Conservation (phyloP, 352 stramenopile genomes). For the Phytophthora multivora region DNA sequence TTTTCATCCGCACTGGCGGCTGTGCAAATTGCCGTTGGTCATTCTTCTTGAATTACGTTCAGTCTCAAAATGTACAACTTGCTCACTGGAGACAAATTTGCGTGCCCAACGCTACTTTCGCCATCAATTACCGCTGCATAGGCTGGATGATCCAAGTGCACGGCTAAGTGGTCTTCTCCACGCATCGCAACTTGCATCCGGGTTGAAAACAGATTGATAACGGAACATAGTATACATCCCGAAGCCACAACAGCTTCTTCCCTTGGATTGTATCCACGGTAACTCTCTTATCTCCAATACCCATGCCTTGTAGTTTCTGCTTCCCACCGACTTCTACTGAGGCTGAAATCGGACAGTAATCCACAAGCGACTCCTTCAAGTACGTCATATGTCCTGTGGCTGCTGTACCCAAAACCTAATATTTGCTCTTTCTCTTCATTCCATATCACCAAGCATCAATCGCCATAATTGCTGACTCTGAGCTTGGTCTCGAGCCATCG, state of each 20-base stretch:
- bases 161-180: neutral
- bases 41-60: neutral
- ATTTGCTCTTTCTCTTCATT: neutral
- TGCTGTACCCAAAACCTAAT: conserved; percentile 6
- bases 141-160: neutral
- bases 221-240: neutral
- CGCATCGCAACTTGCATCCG: neutral
- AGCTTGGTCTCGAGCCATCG: conserved; percentile 2
- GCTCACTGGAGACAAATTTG: neutral
- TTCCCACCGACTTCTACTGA: conserved; percentile 4
- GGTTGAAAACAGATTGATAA: neutral
- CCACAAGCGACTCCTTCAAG: neutral
- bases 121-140: neutral
- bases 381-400: conserved; percentile 5
- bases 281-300: neutral
- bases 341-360: conserved; percentile 2
- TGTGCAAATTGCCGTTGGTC: neutral
- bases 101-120: neutral
- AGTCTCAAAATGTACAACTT: neutral
- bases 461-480: conserved; percentile 1
- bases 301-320: conserved; percentile 4
- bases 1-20: neutral
- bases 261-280: neutral
- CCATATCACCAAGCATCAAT: conserved; percentile 6
- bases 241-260: neutral